Conservation (phyloP, 495 filamentous ascomycete species). For the Tetracladium setigerum region DNA sequence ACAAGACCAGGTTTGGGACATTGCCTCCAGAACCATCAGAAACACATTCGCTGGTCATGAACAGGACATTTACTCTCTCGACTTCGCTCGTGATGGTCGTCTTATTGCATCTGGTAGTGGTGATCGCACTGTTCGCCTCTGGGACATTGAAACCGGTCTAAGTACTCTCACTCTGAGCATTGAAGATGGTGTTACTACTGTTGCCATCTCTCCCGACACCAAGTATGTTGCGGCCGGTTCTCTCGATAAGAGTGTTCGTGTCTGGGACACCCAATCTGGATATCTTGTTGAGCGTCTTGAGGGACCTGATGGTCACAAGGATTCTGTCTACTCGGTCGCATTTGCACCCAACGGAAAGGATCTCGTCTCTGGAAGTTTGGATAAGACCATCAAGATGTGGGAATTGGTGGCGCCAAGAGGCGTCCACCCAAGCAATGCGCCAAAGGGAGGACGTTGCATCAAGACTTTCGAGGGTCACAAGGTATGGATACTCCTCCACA, state of each 20-base stretch:
- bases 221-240: conserved; percentile 83
- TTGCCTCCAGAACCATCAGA: conserved; percentile 63
- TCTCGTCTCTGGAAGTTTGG: conserved; percentile 80
- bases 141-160: conserved; percentile 73
- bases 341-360: conserved; percentile 85
- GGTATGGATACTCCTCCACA: conserved; percentile 40
- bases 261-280: conserved; percentile 80
- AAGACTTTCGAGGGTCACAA: conserved; percentile 89
- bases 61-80: conserved; percentile 90
- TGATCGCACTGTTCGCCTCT: conserved; percentile 80
- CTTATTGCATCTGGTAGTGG: conserved; percentile 86
- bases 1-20: conserved; percentile 73
- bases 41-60: conserved; percentile 81
- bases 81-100: conserved; percentile 79
- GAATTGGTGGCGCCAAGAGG: conserved; percentile 67
- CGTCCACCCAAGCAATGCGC: conserved; percentile 47
- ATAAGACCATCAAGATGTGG: conserved; percentile 97
- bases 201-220: conserved; percentile 84
- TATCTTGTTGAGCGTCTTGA: conserved; percentile 78
- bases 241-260: conserved; percentile 82
- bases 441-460: conserved; percentile 73
- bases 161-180: conserved; percentile 73
- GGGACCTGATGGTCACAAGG: conserved; percentile 80
- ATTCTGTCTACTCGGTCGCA: conserved; percentile 87
- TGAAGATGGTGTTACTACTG: conserved; percentile 85